A percentile compares a stretch with the other conserved stretches of the same genome.
phyloP scores from a whole-genome alignment of 495 filamentous ascomycete species.

The Hypoxylon trugodes region DNA sequence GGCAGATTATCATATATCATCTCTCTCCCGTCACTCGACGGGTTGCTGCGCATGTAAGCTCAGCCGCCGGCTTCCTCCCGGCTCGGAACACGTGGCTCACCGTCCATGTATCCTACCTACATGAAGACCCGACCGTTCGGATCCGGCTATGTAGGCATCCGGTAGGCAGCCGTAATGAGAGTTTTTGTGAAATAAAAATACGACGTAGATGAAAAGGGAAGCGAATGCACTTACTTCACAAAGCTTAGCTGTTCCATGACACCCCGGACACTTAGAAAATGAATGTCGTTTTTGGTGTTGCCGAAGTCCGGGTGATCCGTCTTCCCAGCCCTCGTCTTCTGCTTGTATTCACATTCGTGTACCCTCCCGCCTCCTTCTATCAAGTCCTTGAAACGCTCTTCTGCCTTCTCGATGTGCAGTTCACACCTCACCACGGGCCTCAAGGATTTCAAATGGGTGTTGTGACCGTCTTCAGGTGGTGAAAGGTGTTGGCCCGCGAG shows the following conservation, averaged over 20 bases:
- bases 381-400: conserved; percentile 41
- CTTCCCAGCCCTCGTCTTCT: conserved; percentile 44
- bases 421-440: conserved; percentile 73
- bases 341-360: conserved; percentile 43
- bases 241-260: conserved; percentile 58
- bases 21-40: conserved; percentile 31
- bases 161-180: conserved; percentile 2
- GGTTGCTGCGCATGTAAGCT: conserved; percentile 35
- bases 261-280: conserved; percentile 50
- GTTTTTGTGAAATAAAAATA: conserved; percentile 9
- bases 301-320: conserved; percentile 56
- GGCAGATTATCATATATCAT: conserved; percentile 18
- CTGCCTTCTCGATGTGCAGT: conserved; percentile 74
- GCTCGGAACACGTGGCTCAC: conserved; percentile 16
- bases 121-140: conserved; percentile 25
- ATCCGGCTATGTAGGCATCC: conserved; percentile 26
- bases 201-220: neutral
- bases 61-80: conserved; percentile 31
- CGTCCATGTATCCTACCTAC: conserved; percentile 7
- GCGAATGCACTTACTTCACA: conserved; percentile 51
- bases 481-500: conserved; percentile 56
- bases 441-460: conserved; percentile 40
- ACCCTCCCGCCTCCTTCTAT: conserved; percentile 21
- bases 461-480: conserved; percentile 43
- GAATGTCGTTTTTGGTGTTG: conserved; percentile 37